Percentiles rank a stretch among this genome's conserved stretches.
These are phyloP conservation scores for Exophiala viscosa DNA, from an alignment of 2,329 filamentous ascomycete species.

Conservation along the genomic window DNA sequence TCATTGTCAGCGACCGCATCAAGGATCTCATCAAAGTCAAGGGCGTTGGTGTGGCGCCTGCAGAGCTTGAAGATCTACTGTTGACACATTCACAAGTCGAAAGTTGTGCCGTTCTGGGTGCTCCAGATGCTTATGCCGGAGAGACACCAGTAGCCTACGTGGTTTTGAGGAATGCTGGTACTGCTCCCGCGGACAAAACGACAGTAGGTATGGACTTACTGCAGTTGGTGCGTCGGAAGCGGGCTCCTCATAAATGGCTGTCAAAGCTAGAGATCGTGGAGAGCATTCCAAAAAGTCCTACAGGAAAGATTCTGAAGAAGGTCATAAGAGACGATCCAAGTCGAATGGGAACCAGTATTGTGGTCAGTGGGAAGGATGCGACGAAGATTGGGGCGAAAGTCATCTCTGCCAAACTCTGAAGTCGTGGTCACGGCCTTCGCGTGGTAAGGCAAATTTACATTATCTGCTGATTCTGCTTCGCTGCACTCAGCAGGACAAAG, in stretches of 20 bases:
- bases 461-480: too few relatives aligned
- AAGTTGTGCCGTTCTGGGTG: conserved; percentile 67
- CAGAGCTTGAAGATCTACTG: conserved; percentile 57
- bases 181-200: background rate
- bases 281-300: conserved; percentile 47
- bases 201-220: background rate
- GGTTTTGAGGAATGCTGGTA: conserved; percentile 58
- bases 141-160: conserved; percentile 61
- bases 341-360: too few relatives aligned
- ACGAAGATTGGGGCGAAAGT: too few relatives aligned
- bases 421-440: too few relatives aligned
- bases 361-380: too few relatives aligned
- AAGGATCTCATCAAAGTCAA: conserved; percentile 62
- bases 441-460: too few relatives aligned
- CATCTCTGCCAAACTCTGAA: too few relatives aligned
- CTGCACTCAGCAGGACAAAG: too few relatives aligned
- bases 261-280: conserved; percentile 24
- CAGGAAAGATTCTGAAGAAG: conserved; percentile 50
- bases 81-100: conserved; percentile 55
- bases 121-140: conserved; percentile 61
- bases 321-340: too few relatives aligned
- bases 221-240: conserved; percentile 35
- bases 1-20: conserved; percentile 34
- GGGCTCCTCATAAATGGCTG: background rate
- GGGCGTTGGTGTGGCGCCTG: conserved; percentile 59